Evolutionary conservation across 2,329 filamentous ascomycete genomes (phyloP), one percentile per base, ranked within the genome.

Genomic region (Neonectria hederae): DNA sequence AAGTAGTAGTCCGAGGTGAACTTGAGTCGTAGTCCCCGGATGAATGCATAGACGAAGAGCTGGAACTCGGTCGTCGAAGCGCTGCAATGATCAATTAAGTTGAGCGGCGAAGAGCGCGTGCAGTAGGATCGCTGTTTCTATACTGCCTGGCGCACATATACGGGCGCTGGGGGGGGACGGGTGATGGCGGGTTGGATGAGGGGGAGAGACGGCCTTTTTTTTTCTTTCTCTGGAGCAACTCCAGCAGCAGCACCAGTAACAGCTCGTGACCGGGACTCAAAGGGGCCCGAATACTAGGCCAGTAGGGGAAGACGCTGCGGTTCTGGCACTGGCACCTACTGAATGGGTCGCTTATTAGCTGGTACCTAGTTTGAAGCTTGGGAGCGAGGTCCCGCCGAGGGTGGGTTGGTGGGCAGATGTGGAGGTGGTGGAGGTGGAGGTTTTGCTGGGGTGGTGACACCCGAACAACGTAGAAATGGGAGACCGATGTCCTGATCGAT

Each of bases 361-460:
- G 65, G 55, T 64, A 63, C 66, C 64, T 74, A 72, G 70, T 62
- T 65, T 59, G 53, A 69, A 62, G 64, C 65, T 71, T 71, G 64
- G 26, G 68, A 73, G 70, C 72, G 69, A 74, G 68, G 72, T 74
- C 72, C 72, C 72, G 72, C 72, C 72, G 72, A 74, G 30, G 63
- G 72, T 69, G 69, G 72, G 70, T 70, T 74, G 66, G 70, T 68
- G 70, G 66, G 70, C 68, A 74, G 72, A 73, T 72, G 72, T 72
- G 72, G 72, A 73, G 67, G 67, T 72, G 70, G 72, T 69, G 69
- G 65, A 72, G 63, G 69, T 69, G 62, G 59, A 62, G 49, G 48
- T 46, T 51, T 54, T 14, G 59, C 65, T 70, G 63, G 69, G 52
- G 51, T 46, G 52, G 28, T 51, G 48, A n/a, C 48, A 48, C 28